These are phyloP conservation scores for Musa itinerans DNA, from an alignment of 176 grass and related monocot genomes.

Conservation along the genomic window DNA sequence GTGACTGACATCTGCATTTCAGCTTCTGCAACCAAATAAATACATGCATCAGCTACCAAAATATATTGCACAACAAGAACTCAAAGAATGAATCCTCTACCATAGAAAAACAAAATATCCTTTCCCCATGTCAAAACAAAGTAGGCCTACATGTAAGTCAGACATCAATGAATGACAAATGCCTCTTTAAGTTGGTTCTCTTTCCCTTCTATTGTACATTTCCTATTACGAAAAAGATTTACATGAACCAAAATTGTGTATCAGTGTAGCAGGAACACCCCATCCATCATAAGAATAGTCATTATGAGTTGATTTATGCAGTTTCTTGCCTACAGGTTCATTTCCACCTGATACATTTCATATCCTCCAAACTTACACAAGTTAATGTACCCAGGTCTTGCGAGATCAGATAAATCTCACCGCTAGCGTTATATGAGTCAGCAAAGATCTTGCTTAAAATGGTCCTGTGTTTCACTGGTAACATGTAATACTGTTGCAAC, in stretches of 20 bases:
- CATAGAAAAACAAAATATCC: no score
- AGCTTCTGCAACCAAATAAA: no score
- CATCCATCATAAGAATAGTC: not conserved
- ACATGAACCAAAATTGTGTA: slow-evolving; percentile 5
- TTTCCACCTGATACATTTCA: no score
- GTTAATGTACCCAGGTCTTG: not conserved
- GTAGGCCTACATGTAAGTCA: no score
- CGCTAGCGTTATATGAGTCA: not conserved
- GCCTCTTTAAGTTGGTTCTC: not conserved
- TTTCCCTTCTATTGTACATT: not conserved
- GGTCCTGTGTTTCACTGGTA: not conserved
- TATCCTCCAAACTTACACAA: no score
- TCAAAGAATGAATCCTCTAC: no score
- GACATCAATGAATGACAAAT: not conserved
- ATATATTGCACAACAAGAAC: no score
- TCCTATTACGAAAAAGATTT: not conserved
- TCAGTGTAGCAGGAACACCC: not conserved
- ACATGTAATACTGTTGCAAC: not conserved
- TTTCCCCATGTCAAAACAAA: no score
- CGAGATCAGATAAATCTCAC: not conserved
- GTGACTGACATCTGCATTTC: no score
- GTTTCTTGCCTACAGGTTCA: not conserved
- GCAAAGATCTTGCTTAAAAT: not conserved
- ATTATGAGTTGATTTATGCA: not conserved
- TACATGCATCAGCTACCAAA: no score